Base-by-base conservation (phyloP, 2,329 filamentous ascomycete genomes). In the Akanthomyces lecanii region DNA sequence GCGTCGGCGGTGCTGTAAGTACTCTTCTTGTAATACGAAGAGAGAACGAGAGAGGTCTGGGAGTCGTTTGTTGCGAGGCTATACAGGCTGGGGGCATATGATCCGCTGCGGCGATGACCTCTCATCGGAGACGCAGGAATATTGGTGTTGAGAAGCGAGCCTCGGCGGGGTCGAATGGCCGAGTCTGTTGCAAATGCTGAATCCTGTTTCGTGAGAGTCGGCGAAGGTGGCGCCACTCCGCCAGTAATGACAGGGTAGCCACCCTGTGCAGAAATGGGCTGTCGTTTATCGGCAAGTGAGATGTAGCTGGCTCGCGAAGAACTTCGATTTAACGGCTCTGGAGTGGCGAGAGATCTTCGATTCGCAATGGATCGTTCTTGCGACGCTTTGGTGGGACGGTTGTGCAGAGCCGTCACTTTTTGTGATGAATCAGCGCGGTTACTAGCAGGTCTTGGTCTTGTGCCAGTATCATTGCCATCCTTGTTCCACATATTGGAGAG, bases 41-140 rank as follows among this genome's bases (percentile, higher is more conserved):
- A 81, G 8, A 84, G 70, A 0, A 83, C 73, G 6, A 87, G 71
- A 0, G 84, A 86, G 2, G 79, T 76, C 64, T 84, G 80, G 0
- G 84, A 86, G 58, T 79, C 81, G 65, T 81, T 83, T 0, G 84
- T 83, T 23, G 78, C 79, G 3, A 88, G 72, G 4, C 85, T 89
- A 69, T 88, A 88, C 18, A 88, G 81, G 66, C 85, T 89, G 2
- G 80, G 78, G 0, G 78, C 76, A 63, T 80, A 73, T 1, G 61
- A 63, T 16, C 73, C 62, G 33, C 54, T 71, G 30, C 66, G 61
- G 12, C 65, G 66, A 36, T 69, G 71, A 25, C 63, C 62, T 14
- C 61, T 42, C 23, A 64, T 50, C 6, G 60, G 62, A 23, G 58
- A 56, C 23, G 66, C 62, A 6, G 67, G 63, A 4, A 59, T n/a